phyloP scores from a whole-genome alignment of 2,329 filamentous ascomycete species.

The Gyromitra esculenta region DNA sequence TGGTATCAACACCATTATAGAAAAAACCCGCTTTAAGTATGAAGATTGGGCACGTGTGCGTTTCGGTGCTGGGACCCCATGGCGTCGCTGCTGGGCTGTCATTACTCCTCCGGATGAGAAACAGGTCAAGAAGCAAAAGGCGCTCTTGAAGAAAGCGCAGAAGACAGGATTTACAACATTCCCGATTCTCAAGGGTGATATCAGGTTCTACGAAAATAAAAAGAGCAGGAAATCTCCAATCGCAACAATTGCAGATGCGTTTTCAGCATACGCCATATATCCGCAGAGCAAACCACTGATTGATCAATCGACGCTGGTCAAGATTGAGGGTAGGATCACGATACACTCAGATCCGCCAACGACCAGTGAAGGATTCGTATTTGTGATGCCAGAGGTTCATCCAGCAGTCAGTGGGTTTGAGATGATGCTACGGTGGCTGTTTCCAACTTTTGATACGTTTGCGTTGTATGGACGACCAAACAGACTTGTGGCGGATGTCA shows the following conservation, averaged over 20 bases:
- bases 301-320: constrained; percentile 91
- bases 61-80: constrained; percentile 94
- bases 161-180: constrained; percentile 77
- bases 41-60: constrained; percentile 96
- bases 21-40: constrained; percentile 76
- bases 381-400: constrained; percentile 94
- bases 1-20: constrained; percentile 89
- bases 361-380: constrained; percentile 90
- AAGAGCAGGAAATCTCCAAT: constrained; percentile 95
- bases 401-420: constrained; percentile 94
- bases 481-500: constrained; percentile 83
- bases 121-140: constrained; percentile 83
- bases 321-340: constrained; percentile 89
- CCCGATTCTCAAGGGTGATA: constrained; percentile 80
- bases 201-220: constrained; percentile 95
- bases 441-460: constrained; percentile 94
- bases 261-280: constrained; percentile 93
- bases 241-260: constrained; percentile 88
- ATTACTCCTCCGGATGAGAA: constrained; percentile 94
- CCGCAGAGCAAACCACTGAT: constrained; percentile 93
- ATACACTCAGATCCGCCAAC: constrained; percentile 79
- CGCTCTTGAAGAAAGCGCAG: constrained; percentile 80
- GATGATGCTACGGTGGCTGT: constrained; percentile 90
- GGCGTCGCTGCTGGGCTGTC: constrained; percentile 97
- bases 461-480: constrained; percentile 88